Evolutionary conservation across 768 basidiomycete genomes (phyloP).

Genomic region (Tephrocybe sp.): DNA sequence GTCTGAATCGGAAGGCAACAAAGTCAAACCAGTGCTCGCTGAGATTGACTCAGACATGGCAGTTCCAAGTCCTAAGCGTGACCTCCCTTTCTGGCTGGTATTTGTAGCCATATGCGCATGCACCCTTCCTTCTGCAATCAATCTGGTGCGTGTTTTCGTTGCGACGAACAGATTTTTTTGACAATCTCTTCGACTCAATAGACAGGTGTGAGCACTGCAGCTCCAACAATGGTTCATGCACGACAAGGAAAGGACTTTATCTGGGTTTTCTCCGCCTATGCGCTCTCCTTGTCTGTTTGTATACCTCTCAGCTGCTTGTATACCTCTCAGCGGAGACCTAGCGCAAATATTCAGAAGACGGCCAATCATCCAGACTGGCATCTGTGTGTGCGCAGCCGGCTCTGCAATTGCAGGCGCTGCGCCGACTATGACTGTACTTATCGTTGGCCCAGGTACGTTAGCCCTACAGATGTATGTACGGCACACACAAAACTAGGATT

Average conservation of each 20-base stretch:
- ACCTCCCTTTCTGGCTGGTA: slow-evolving; percentile 13
- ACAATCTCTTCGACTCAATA: no score
- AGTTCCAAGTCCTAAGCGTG: slow-evolving; percentile 5
- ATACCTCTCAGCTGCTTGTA: no score
- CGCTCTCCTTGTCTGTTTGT: slow-evolving; percentile 26
- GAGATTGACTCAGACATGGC: no score
- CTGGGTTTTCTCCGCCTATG: slow-evolving; percentile 25
- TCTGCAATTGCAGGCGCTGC: slow-evolving; percentile 8
- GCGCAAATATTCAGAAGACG: slow-evolving; percentile 24
- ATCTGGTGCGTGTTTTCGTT: slow-evolving; percentile 2
- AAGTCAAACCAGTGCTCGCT: no score
- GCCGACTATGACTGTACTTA: slow-evolving; percentile 20
- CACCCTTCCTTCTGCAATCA: slow-evolving; percentile 7
- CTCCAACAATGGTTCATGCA: slow-evolving; percentile 27
- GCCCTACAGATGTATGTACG: no score
- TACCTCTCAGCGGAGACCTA: slow-evolving; percentile 29
- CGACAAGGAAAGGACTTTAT: slow-evolving; percentile 24
- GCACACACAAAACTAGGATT: neutral
- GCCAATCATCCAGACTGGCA: slow-evolving; percentile 4
- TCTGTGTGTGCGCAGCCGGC: slow-evolving; percentile 7
- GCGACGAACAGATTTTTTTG: no score
- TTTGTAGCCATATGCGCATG: slow-evolving; percentile 9
- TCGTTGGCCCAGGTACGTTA: slow-evolving; percentile 35
- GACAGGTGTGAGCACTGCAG: slow-evolving; percentile 26
- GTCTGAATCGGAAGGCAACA: no score